Base-by-base conservation (phyloP, 228 moss, liverwort and hornwort species). In the Sphagnum fallax region DNA sequence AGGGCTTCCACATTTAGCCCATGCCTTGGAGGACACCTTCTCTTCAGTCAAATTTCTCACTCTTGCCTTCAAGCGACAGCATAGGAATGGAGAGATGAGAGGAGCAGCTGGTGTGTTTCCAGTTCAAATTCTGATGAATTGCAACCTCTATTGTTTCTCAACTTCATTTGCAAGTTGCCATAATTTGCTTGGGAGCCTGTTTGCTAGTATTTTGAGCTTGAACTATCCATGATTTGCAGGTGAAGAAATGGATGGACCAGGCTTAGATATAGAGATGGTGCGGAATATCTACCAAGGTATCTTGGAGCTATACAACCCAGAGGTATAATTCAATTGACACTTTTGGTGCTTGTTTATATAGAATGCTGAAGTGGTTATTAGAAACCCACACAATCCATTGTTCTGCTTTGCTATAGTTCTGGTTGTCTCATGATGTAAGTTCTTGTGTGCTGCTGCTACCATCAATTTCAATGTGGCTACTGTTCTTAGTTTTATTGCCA, bases 1-100 rank as follows among this genome's bases (percentile, higher is more conserved):
- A 67, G 79, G 78, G 52, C 68, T 91, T 66, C 78, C 83, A 78
- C 52, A 72, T 53, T 63, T 91, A 71, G 82, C 70, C 52, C 88
- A 82, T 75, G 73, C 80, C 47, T 69, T 91, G 79, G 91, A 88
- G 74, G 83, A 91, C 65, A 76, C 78, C 67, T 91, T 91, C 73
- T 85, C 88, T 50, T 91, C 88, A 65, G 91, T 84, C 60, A 88
- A 81, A 70, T 91, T 91, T 69, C 84, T 91, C 16, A 82, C 84
- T 68, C 80, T 82, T 77, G 74, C 88, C 49, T 91, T 88, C 71
- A 82, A 80, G 77, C 67, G 65, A n/a, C 73, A 82, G 64, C 68
- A 64, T 18, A 67, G 62, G 32, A 49, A 68, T 53, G 68, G 61
- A 65, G 72, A 53, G 48, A 60, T 49, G 47, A 63, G 63, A 49